phyloP scores from a whole-genome alignment of 345 rosid genomes.

The Hibiscus mutabilis region DNA sequence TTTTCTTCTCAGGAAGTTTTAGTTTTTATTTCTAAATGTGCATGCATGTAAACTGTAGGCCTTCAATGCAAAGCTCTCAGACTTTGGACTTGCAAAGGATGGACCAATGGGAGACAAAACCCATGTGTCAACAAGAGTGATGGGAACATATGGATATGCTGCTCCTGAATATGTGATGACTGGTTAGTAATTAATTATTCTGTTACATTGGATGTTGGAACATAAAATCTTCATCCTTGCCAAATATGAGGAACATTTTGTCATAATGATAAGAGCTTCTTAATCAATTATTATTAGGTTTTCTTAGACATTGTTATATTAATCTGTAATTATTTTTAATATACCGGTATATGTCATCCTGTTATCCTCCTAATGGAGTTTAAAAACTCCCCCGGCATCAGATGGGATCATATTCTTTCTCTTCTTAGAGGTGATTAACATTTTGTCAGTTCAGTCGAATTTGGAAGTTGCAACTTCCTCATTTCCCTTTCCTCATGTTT shows the following conservation, averaged over 20 bases:
- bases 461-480: not conserved
- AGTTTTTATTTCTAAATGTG: conserved; percentile 22
- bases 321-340: not conserved
- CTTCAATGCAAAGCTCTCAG: conserved; percentile 90
- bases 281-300: not conserved
- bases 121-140: conserved; percentile 93
- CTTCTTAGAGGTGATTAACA: not conserved
- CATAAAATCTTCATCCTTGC: not conserved
- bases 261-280: not conserved
- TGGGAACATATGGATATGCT: conserved; percentile 98
- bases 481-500: not conserved
- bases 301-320: not conserved
- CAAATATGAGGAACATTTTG: not conserved
- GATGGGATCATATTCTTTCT: not conserved
- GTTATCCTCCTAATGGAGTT: not conserved
- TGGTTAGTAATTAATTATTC: conserved; percentile 44
- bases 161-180: conserved; percentile 98
- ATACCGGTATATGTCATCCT: not conserved
- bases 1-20: not conserved
- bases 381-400: not conserved
- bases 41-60: conserved; percentile 38
- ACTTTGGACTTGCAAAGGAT: conserved; percentile 94
- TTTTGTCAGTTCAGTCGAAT: not conserved
- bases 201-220: not conserved
- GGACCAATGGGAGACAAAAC: conserved; percentile 99